These are phyloP conservation scores for Isabelozyma rhagii DNA, from an alignment of 805 yeast genomes.

Conservation along the genomic window DNA sequence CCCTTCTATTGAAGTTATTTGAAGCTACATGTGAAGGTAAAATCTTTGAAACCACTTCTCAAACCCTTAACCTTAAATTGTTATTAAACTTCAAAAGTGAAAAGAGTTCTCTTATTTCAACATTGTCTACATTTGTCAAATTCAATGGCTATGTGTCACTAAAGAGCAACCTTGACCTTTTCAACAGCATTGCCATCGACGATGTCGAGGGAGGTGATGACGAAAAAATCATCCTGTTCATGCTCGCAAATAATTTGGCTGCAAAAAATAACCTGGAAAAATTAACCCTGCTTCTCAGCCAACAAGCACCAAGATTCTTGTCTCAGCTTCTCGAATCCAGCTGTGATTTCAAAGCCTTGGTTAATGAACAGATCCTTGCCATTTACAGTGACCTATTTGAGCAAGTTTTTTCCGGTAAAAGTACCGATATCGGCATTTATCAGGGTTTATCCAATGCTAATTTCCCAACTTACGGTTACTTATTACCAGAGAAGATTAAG, in stretches of 20 bases:
- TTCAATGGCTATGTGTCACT: constrained; percentile 31
- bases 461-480: constrained; percentile 6
- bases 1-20: constrained; percentile 22
- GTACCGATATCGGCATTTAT: constrained; percentile 9
- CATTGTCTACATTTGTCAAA: constrained; percentile 34
- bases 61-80: constrained; percentile 48
- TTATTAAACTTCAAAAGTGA: constrained; percentile 36
- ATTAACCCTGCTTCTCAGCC: not conserved
- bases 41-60: constrained; percentile 48
- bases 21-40: constrained; percentile 47
- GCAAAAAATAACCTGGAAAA: not conserved
- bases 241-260: not conserved
- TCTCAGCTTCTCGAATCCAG: constrained; percentile 10
- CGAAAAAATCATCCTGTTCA: not conserved
- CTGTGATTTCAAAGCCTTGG: constrained; percentile 2
- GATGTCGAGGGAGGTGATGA: not conserved
- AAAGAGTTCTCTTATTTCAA: constrained; percentile 16
- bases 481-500: constrained; percentile 6
- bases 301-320: constrained; percentile 2
- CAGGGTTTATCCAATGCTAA: constrained; percentile 18
- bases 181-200: not conserved
- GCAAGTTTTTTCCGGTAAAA: constrained; percentile 1
- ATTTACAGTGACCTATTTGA: not conserved
- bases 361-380: not conserved
- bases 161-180: constrained; percentile 9